Conservation (phyloP, 148 eudicot species). For the Rhododendron griersonianum region DNA sequence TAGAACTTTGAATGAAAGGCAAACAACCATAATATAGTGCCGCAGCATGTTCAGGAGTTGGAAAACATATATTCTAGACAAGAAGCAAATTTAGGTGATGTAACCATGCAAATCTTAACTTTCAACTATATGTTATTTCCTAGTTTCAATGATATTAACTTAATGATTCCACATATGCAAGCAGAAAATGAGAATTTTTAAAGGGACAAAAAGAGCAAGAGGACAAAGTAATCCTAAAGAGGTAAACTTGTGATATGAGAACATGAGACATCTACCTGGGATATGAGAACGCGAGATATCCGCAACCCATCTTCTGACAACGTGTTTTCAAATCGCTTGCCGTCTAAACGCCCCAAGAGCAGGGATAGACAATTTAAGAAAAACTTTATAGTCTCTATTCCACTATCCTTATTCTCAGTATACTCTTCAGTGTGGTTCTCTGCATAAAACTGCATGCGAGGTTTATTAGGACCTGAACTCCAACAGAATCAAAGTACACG, state of each 20-base stretch:
- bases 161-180: background rate
- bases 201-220: background rate
- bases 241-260: background rate
- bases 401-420: slow-evolving; percentile 44
- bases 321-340: slow-evolving; percentile 43
- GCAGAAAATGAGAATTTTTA: background rate
- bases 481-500: too few relatives aligned
- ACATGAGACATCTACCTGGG: slow-evolving; percentile 41
- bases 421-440: too few relatives aligned
- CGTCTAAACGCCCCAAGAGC: slow-evolving; percentile 56
- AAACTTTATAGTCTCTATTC: slow-evolving; percentile 56
- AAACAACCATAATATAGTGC: background rate
- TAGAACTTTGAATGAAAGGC: background rate
- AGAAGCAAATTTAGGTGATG: background rate
- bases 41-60: background rate
- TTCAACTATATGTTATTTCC: background rate
- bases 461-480: too few relatives aligned
- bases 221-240: background rate
- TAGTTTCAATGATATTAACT: background rate
- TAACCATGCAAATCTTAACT: background rate
- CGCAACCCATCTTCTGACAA: slow-evolving; percentile 43
- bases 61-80: background rate
- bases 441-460: too few relatives aligned
- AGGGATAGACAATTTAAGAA: slow-evolving; percentile 72
- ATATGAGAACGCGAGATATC: slow-evolving; percentile 48